Evolutionary conservation across 2,329 filamentous ascomycete species (phyloP).

Genomic region (Colletotrichum viniferum): DNA sequence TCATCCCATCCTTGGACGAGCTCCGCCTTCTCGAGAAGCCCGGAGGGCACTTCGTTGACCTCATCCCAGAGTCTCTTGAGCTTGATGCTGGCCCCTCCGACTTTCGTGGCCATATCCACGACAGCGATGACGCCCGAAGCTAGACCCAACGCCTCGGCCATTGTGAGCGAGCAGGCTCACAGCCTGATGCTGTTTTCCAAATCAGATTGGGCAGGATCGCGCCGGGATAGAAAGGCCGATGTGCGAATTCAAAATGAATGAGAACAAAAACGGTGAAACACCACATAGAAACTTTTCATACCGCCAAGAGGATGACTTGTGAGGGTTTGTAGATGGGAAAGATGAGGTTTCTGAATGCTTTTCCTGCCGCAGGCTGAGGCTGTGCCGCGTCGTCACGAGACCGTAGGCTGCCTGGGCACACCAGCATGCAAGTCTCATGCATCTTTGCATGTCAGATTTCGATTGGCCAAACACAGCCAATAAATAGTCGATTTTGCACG

Average conservation of each 20-base stretch:
- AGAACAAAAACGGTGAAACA: too few species aligned
- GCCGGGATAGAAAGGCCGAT: accelerated
- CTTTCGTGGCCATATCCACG: neutral
- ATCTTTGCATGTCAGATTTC: neutral
- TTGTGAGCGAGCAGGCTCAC: neutral
- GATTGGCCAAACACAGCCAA: neutral
- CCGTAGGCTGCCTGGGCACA: accelerated
- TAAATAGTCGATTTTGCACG: accelerated
- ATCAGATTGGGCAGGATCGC: too few species aligned
- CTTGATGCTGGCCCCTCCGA: neutral
- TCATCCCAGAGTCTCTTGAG: neutral
- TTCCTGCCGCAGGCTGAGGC: neutral
- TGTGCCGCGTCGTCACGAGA: neutral
- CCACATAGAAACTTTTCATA: too few species aligned
- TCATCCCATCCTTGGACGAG: neutral
- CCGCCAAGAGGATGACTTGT: too few species aligned
- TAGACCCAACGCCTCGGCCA: neutral
- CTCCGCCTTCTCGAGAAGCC: neutral
- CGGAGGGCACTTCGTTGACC: neutral
- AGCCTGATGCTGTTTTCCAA: too few species aligned
- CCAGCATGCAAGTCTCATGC: neutral
- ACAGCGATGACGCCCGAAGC: neutral
- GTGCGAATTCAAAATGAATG: too few species aligned
- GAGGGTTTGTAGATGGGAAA: too few species aligned
- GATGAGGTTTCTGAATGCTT: neutral